Percentiles rank a stretch among this genome's conserved stretches.
Evolutionary conservation across 306 rosid species (phyloP).

Genomic region (Adenanthera pavonina): DNA sequence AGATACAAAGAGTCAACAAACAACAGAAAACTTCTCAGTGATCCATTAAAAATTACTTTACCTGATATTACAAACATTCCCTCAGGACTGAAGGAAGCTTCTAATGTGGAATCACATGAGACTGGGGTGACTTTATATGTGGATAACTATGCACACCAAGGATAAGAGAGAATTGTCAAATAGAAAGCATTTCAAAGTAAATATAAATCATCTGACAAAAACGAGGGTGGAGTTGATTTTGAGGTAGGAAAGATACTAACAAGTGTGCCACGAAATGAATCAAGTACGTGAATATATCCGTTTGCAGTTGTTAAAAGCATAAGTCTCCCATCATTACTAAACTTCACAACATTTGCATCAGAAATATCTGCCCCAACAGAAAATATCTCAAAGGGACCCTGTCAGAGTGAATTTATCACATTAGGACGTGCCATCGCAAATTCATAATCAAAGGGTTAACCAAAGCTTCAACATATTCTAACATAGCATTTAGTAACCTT

Average conservation of each 20-base stretch:
- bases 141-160: conserved; percentile 59
- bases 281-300: conserved; percentile 93
- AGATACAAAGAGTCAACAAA: conserved; percentile 1
- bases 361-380: conserved; percentile 90
- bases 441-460: conserved; percentile 5
- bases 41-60: conserved; percentile 35
- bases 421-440: conserved; percentile 37
- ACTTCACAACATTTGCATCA: conserved; percentile 94
- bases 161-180: conserved; percentile 23
- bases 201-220: conserved; percentile 20
- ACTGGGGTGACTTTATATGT: conserved; percentile 81
- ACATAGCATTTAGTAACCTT: conserved; percentile 61
- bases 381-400: conserved; percentile 96
- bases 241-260: conserved; percentile 52
- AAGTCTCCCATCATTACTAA: conserved; percentile 93
- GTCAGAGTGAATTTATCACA: conserved; percentile 41
- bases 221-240: conserved; percentile 21
- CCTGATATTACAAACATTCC: conserved; percentile 96
- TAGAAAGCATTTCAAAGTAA: conserved; percentile 32
- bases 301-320: conserved; percentile 83
- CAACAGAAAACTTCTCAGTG: conserved; percentile 20
- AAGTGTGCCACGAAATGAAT: conserved; percentile 92
- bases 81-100: conserved; percentile 97
- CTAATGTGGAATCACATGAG: conserved; percentile 78
- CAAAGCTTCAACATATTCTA: conserved; percentile 11